Percentiles rank a stretch among this genome's conserved stretches.
These are phyloP conservation scores for Groenewaldozyma salmanticensis DNA, from an alignment of 805 yeast species.

Conservation along the genomic window DNA sequence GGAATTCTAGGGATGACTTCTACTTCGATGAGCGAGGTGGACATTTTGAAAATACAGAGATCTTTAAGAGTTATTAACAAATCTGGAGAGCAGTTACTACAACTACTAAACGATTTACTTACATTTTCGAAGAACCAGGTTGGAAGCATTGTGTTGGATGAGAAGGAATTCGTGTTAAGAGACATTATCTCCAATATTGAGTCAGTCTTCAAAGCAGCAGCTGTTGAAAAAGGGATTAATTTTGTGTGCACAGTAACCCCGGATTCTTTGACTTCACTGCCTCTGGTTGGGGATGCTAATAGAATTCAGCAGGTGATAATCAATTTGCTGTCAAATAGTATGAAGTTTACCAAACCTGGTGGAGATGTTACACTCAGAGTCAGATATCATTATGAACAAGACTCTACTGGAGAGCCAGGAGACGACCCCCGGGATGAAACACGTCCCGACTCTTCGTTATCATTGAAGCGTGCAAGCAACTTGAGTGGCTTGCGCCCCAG, in stretches of 20 bases:
- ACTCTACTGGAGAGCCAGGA: slow-evolving; percentile 12
- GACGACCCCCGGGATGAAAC: background rate
- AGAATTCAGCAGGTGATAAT: slow-evolving; percentile 85
- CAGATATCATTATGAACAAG: slow-evolving; percentile 21
- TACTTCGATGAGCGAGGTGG: slow-evolving; percentile 80
- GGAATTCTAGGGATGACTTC: slow-evolving; percentile 96
- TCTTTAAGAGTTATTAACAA: slow-evolving; percentile 76
- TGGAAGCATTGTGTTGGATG: slow-evolving; percentile 73
- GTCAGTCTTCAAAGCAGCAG: slow-evolving; percentile 59
- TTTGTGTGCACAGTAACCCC: slow-evolving; percentile 44
- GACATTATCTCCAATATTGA: slow-evolving; percentile 80
- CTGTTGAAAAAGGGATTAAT: slow-evolving; percentile 57
- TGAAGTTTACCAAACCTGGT: slow-evolving; percentile 86
- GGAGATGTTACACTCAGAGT: slow-evolving; percentile 46
- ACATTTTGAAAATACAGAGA: slow-evolving; percentile 55
- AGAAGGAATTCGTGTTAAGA: slow-evolving; percentile 63
- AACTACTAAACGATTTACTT: slow-evolving; percentile 79
- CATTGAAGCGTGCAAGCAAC: background rate
- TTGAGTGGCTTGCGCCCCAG: background rate
- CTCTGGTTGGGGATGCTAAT: slow-evolving; percentile 79
- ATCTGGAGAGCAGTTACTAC: slow-evolving; percentile 83
- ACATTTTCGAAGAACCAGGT: slow-evolving; percentile 90
- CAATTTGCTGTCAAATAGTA: slow-evolving; percentile 83
- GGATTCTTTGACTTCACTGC: slow-evolving; percentile 29
- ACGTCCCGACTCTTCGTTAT: background rate